A percentile compares a stretch with the other conserved stretches of the same genome.
Conservation (phyloP, 441 rosid species). For the Sinapis alba region DNA sequence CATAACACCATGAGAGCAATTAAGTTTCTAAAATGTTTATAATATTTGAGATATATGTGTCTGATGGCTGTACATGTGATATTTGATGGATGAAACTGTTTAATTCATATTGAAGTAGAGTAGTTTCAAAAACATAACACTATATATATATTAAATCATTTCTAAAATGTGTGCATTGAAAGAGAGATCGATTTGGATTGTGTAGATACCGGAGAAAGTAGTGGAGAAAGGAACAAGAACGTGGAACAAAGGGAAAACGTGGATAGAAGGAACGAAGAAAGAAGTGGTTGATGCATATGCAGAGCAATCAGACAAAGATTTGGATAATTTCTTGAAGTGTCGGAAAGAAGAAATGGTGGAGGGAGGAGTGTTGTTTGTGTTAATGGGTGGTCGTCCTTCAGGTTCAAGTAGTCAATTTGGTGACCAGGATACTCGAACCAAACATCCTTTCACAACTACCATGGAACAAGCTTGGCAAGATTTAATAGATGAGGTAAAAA, state of each 20-base stretch:
- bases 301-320: conserved; percentile 54
- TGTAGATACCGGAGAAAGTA: conserved; percentile 53
- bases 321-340: conserved; percentile 50
- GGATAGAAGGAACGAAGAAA: conserved; percentile 57
- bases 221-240: conserved; percentile 45
- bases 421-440: conserved; percentile 49
- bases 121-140: not conserved
- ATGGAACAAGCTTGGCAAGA: conserved; percentile 71
- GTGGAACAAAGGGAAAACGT: conserved; percentile 58
- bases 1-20: not conserved
- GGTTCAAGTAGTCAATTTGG: conserved; percentile 48
- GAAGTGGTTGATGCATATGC: conserved; percentile 57
- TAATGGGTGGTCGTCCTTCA: conserved; percentile 55
- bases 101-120: not conserved
- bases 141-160: not conserved
- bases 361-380: conserved; percentile 57
- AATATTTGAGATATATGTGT: not conserved
- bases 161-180: not conserved
- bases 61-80: not conserved
- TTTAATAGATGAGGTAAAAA: conserved; percentile 53
- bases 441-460: conserved; percentile 59
- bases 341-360: conserved; percentile 54
- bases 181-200: not conserved
- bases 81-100: not conserved
- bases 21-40: not conserved